Evolutionary conservation across 2,329 filamentous ascomycete genomes (phyloP), one percentile per base, ranked within the genome.

Genomic region (Cytospora piceicola): DNA sequence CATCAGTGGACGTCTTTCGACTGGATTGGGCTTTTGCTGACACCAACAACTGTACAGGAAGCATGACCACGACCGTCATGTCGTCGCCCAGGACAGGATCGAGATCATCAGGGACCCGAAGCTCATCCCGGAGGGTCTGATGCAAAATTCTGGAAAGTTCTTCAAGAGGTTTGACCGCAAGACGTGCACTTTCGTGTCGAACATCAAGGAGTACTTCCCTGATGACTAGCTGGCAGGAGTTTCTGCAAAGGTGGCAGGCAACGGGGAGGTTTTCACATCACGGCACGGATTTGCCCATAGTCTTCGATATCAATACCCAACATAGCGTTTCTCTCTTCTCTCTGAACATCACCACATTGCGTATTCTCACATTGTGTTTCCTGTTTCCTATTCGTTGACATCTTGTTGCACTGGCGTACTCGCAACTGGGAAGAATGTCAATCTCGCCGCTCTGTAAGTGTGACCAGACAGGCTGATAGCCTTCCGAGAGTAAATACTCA

Each of bases 101-200:
- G 79, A 88, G 65, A 77, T 88, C n/a, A 78, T 92, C 52, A 75
- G 73, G 6, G 77, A 85, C 62, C 71, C 72, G 56, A 75, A 60
- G 75, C 79, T 70, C 70, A 81, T 90, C 2, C 82, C 85, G 0
- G 78, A 84, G 4, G 72, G 85, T 29, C 81, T 96, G 68, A 84
- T 92, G 73, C 81, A 82, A 55, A 77, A 91, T 70, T 92, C 93
- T 3, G 95, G 95, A 0, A 90, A 89, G 71, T 92, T 92, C 76
- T 98, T 99, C 77, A 96, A 92, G 77, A 83, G 93, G 52, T 98
- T 93, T 82, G 92, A 97, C 76, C 73, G 76, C 5, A 80, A 79
- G 39, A 82, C 78, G 0, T 87, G 87, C 70, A 82, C 78, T 4
- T 99, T 98, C 78, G 83, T 97, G 36, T 96, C 93, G 71, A 98